These are phyloP conservation scores for Fusarium sp. DNA, from an alignment of 2,329 filamentous ascomycete species.

Conservation along the genomic window DNA sequence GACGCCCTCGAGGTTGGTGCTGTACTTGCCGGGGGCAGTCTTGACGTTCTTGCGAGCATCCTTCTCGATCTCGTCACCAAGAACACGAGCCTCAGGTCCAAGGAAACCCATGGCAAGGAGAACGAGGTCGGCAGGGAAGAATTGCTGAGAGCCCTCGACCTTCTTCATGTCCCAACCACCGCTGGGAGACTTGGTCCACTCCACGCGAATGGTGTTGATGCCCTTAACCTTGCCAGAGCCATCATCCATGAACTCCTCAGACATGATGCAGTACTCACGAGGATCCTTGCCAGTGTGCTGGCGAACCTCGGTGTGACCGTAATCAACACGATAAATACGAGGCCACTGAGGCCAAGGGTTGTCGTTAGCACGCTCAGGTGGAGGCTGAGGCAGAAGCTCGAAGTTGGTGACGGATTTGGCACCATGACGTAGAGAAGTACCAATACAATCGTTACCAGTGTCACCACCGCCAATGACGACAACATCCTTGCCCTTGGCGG, in stretches of 20 bases:
- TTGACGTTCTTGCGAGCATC: slow-evolving; percentile 96
- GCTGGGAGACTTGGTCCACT: slow-evolving; percentile 90
- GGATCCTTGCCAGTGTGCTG: slow-evolving; percentile 96
- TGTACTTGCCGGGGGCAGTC: slow-evolving; percentile 87
- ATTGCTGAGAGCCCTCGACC: slow-evolving; percentile 89
- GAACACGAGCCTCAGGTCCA: slow-evolving; percentile 87
- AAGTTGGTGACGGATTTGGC: slow-evolving; percentile 98
- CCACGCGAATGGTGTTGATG: slow-evolving; percentile 94
- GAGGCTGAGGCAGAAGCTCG: slow-evolving; percentile 91
- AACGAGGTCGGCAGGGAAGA: slow-evolving; percentile 95
- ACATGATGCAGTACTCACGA: slow-evolving; percentile 98
- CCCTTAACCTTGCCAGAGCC: slow-evolving; percentile 89
- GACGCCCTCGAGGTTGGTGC: slow-evolving; percentile 86
- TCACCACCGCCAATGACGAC: slow-evolving; percentile 98
- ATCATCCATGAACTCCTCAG: slow-evolving; percentile 93
- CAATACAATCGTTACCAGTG: slow-evolving; percentile 97
- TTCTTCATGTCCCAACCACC: slow-evolving; percentile 99
- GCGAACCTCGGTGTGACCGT: slow-evolving; percentile 94
- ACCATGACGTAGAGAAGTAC: slow-evolving; percentile 93
- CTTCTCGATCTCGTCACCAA: slow-evolving; percentile 89
- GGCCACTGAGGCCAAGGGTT: slow-evolving; percentile 99
- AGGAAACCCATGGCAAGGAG: slow-evolving; percentile 97
- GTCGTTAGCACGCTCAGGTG: slow-evolving; percentile 87
- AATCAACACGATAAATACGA: slow-evolving; percentile 97
- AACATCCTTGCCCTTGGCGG: slow-evolving; percentile 94